Evolutionary conservation across 129 eudicot genomes (phyloP), one percentile per base, ranked within the genome.

Genomic region (Lonicera japonica): DNA sequence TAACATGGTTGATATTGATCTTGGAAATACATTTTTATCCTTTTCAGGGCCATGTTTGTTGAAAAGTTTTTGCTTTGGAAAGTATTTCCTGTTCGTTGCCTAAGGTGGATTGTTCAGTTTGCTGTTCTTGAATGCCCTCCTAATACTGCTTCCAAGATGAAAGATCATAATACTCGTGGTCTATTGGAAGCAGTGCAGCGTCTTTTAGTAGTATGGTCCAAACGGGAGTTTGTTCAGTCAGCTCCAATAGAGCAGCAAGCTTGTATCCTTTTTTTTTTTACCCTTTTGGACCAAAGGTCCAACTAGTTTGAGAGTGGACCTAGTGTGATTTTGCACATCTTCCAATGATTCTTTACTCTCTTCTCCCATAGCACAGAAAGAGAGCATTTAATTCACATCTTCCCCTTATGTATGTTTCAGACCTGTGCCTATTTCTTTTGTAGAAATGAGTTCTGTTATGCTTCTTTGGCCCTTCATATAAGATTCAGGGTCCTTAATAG

Each of bases 71-170:
- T 92, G 48, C 82, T 92, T 25, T 85, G 94, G 96, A 92, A 87
- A 83, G 88, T 84, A 73, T 92, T 92, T 73, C 98, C 96, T 21
- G 54, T 78, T 21, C 53, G 96, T 80, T 92, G 96, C 76, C 69
- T 92, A 63, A 87, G 83, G 69, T 92, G 96, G 96, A 85, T 92
- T 43, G 83, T 92, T 63, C 96, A 92, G 53, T 92, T 92, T 82
- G 88, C 98, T 34, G 82, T 92, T 73, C 85, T 87, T 67, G 78
- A 83, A 65, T 73, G 76, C 67, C 70, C 95, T 69, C 91, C 98
- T 69, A 80, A 73, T 70, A 29, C 63, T 21, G 66, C 54, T 53
- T 69, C 71, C 36, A 14, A 41, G 63, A 64, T 13, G 29, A 81
- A 81, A 79, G 47, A 69, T 78, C 70, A 77, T 29, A 70, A 63